Evolutionary conservation across 106 monocot species (phyloP).

Genomic region (Vanilla planifolia): DNA sequence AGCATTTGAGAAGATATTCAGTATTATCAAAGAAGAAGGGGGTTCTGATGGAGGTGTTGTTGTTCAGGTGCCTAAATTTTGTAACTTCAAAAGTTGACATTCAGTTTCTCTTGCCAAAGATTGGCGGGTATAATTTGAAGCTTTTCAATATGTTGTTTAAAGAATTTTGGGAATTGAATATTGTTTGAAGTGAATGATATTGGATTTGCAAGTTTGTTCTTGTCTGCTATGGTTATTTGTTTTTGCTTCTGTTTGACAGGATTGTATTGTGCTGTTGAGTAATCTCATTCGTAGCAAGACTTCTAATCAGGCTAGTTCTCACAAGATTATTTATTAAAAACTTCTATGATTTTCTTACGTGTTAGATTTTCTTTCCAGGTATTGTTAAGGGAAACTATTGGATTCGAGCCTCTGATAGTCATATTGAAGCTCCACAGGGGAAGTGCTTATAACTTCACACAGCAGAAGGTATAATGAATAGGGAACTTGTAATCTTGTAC

Average conservation of each 20-base stretch:
- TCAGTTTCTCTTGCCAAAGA: neutral
- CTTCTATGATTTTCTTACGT: neutral
- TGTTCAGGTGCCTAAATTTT: conserved; percentile 62
- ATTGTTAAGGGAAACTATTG: conserved; percentile 79
- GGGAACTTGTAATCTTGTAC: neutral
- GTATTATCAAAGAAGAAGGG: conserved; percentile 98
- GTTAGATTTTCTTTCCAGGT: conserved; percentile 41
- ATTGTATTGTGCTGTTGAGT: conserved; percentile 93
- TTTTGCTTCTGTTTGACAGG: conserved; percentile 38
- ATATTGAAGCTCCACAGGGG: conserved; percentile 89
- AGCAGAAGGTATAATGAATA: conserved; percentile 71
- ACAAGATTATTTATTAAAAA: neutral
- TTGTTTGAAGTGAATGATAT: conserved; percentile 1
- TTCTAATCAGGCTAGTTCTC: conserved; percentile 79
- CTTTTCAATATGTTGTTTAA: neutral
- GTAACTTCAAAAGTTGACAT: neutral
- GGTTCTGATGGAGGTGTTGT: conserved; percentile 99
- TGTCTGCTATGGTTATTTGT: neutral
- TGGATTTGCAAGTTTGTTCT: too few relatives aligned
- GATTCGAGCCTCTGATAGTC: conserved; percentile 81
- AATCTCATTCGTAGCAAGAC: conserved; percentile 80
- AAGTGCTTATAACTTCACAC: conserved; percentile 96
- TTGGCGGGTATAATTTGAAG: neutral
- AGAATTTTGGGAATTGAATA: neutral
- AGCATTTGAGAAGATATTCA: conserved; percentile 96